These are phyloP conservation scores for Acanthamoeba castellanii DNA, from an alignment of 208 protist species.

Conservation along the genomic window DNA sequence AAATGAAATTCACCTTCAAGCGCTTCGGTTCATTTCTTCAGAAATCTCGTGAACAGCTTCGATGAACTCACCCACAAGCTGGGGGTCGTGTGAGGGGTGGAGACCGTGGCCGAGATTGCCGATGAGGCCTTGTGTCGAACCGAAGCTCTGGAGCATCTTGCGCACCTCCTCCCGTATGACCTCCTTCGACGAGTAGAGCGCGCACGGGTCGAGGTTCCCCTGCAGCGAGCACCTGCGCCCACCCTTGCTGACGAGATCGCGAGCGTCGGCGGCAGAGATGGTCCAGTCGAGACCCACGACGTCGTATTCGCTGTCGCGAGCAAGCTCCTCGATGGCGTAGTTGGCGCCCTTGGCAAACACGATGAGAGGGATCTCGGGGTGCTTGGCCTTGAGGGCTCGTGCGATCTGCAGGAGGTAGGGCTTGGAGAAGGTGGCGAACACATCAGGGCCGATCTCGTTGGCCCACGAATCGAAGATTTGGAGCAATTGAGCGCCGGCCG, in stretches of 20 bases:
- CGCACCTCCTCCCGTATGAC: conserved; percentile 69
- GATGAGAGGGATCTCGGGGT: conserved; percentile 87
- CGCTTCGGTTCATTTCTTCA: conserved; percentile 76
- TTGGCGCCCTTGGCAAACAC: conserved; percentile 91
- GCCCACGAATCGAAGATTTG: conserved; percentile 93
- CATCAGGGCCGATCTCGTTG: conserved; percentile 86
- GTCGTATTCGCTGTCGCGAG: conserved; percentile 84
- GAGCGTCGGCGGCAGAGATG: conserved; percentile 80
- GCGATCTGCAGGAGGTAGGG: conserved; percentile 90
- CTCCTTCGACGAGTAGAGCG: conserved; percentile 83
- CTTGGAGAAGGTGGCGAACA: conserved; percentile 87
- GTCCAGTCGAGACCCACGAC: conserved; percentile 92
- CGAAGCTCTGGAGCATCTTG: conserved; percentile 86
- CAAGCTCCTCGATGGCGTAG: conserved; percentile 86
- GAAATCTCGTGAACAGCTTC: conserved; percentile 88
- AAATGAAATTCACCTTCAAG: background rate
- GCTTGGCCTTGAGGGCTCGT: conserved; percentile 82
- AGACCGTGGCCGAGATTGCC: conserved; percentile 94
- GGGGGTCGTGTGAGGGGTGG: conserved; percentile 87
- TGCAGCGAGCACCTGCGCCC: conserved; percentile 81
- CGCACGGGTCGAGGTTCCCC: conserved; percentile 89
- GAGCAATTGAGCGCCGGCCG: conserved; percentile 88
- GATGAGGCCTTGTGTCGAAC: conserved; percentile 87
- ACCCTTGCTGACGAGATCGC: conserved; percentile 35
- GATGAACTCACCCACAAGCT: conserved; percentile 86